phyloP scores from a whole-genome alignment of 148 eudicot genomes.

The Persicaria maculosa region DNA sequence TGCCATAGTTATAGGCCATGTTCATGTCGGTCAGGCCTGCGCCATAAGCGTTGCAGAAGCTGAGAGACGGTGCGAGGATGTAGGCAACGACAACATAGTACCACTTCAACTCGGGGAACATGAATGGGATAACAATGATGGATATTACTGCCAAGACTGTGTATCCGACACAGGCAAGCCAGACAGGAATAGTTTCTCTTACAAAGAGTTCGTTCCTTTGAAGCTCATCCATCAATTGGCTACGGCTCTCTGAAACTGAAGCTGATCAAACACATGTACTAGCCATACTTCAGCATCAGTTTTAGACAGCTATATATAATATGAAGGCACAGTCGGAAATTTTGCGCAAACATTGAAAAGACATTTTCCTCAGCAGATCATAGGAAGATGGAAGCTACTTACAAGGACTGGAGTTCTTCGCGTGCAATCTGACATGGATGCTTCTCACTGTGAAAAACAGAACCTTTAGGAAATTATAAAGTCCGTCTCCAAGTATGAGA shows the following conservation, averaged over 20 bases:
- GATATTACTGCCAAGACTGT: constrained; percentile 30
- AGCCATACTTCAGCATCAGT: too few species aligned
- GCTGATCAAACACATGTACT: neutral
- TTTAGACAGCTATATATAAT: too few species aligned
- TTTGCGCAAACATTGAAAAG: too few species aligned
- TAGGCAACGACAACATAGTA: constrained; percentile 51
- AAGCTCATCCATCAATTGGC: constrained; percentile 16
- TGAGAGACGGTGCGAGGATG: constrained; percentile 46
- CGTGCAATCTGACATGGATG: constrained; percentile 24
- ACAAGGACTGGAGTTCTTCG: neutral
- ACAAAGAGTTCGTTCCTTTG: constrained; percentile 36
- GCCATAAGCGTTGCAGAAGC: constrained; percentile 70
- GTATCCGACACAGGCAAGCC: constrained; percentile 47
- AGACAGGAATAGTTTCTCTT: constrained; percentile 47
- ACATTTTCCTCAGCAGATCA: too few species aligned
- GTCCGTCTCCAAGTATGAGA: constrained; percentile 72
- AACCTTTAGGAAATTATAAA: constrained; percentile 51
- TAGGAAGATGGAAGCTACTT: neutral
- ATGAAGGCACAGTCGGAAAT: neutral
- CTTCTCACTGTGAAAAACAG: constrained; percentile 28
- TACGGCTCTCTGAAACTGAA: constrained; percentile 19
- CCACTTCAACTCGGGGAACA: constrained; percentile 64
- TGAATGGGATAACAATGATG: constrained; percentile 37
- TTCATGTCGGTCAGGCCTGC: constrained; percentile 59
- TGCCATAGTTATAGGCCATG: constrained; percentile 66